Base-by-base conservation (phyloP, 441 rosid genomes). In the Kokia cookei region DNA sequence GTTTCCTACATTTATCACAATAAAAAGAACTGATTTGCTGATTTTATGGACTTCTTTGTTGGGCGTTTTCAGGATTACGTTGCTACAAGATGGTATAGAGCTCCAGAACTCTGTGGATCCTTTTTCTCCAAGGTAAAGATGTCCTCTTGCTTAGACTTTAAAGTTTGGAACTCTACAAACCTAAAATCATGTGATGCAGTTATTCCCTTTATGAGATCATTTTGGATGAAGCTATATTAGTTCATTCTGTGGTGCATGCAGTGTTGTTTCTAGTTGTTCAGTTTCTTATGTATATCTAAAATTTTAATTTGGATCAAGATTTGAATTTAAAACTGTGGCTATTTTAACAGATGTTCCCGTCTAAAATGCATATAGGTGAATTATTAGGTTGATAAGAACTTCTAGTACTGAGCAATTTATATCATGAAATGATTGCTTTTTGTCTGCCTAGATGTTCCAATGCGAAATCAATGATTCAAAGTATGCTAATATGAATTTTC, bases 71-170 rank as follows among this genome's bases (percentile, higher is more conserved):
- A 91, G 98, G 97, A 94, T 72, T 92, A 92, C 80, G 97, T 94
- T 76, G 98, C 97, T 78, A 92, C 97, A 50, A 82, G 97, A 86
- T 94, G 97, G 96, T 92, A 94, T 78, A 89, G 97, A 85, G 97
- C 97, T 75, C 98, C 98, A 54, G 97, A 91, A 85, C 91, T 94
- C 7, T 94, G 97, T 79, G 97, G 98, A 73, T 94, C 98, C 17
- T 94, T 94, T 81, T 94, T 87, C 84, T 94, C 98, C n/a, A 94
- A 92, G 97, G 98, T 94, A 72, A 72, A 22, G 32, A 47, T 17
- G 17, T 53, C 6, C 12, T 69, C 29, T 5, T 53, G n/a, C 40
- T 6, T 12, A 3, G 72, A n/a, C 61, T 32, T 51, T 53, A 11
- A 29, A 32, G 61, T 32, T 53, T 51, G 61, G 60, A 35, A 53